These are phyloP conservation scores for Aspergillus biplanus DNA, from an alignment of 495 filamentous ascomycete genomes.

Conservation along the genomic window DNA sequence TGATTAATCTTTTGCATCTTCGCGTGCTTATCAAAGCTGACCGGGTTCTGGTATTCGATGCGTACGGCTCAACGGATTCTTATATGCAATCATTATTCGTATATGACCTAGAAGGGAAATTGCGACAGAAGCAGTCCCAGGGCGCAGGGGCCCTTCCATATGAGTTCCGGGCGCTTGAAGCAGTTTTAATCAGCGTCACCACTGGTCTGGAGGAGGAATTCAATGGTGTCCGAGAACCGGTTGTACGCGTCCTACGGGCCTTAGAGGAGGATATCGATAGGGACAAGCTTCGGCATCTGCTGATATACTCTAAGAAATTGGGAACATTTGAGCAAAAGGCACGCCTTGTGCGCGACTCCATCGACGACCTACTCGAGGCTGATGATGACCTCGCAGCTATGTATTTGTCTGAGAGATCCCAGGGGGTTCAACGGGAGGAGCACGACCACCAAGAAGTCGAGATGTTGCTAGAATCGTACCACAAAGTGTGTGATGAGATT, in stretches of 20 bases:
- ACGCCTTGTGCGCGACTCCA: conserved; percentile 88
- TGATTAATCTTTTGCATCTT: conserved; percentile 92
- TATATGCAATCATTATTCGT: conserved; percentile 96
- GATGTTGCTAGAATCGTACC: conserved; percentile 94
- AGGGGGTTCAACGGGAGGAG: conserved; percentile 72
- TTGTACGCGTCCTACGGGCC: conserved; percentile 83
- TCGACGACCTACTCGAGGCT: conserved; percentile 95
- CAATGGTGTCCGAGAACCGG: conserved; percentile 87
- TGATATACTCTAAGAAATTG: conserved; percentile 92
- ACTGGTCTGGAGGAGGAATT: conserved; percentile 90
- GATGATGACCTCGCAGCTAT: conserved; percentile 94
- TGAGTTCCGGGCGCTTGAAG: conserved; percentile 63
- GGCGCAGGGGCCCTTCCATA: conserved; percentile 60
- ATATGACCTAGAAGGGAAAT: conserved; percentile 77
- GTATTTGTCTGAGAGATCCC: conserved; percentile 88
- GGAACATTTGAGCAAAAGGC: conserved; percentile 98
- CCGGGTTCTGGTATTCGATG: conserved; percentile 91
- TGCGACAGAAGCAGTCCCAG: conserved; percentile 57
- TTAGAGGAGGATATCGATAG: conserved; percentile 97
- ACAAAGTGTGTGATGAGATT: conserved; percentile 97
- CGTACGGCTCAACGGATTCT: conserved; percentile 91
- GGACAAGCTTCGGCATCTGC: conserved; percentile 85
- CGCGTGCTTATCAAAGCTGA: conserved; percentile 93
- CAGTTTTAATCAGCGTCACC: conserved; percentile 67
- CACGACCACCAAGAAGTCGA: conserved; percentile 96